Conservation (phyloP, 495 filamentous ascomycete species). For the Penicillium dipodomyicola region DNA sequence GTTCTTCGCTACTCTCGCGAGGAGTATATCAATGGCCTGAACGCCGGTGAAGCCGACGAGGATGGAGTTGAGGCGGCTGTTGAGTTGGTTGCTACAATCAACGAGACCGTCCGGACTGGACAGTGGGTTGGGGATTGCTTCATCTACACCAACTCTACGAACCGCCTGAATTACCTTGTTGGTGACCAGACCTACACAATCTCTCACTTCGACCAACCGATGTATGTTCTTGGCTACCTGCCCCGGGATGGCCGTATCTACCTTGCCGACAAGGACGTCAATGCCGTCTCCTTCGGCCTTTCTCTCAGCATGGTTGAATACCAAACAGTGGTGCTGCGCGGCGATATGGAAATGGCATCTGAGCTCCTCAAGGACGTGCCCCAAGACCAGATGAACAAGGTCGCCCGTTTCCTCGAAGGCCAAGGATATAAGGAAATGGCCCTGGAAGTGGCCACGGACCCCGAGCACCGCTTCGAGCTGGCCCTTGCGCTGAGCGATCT, state of each 20-base stretch:
- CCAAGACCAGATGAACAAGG: constrained; percentile 90
- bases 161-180: constrained; percentile 96
- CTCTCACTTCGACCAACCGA: constrained; percentile 90
- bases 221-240: constrained; percentile 94
- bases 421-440: constrained; percentile 95
- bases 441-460: constrained; percentile 92
- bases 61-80: constrained; percentile 98
- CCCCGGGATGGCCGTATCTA: constrained; percentile 92
- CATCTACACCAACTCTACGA: constrained; percentile 96
- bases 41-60: constrained; percentile 80
- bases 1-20: constrained; percentile 88
- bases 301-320: constrained; percentile 96
- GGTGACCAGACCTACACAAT: constrained; percentile 99
- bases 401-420: constrained; percentile 95
- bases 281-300: constrained; percentile 82
- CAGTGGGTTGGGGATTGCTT: constrained; percentile 99
- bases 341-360: constrained; percentile 88
- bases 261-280: constrained; percentile 91
- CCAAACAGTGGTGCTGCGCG: constrained; percentile 91
- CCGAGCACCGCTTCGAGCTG: constrained; percentile 95
- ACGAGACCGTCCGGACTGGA: constrained; percentile 89
- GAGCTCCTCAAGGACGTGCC: constrained; percentile 82
- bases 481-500: constrained; percentile 81
- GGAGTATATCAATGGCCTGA: constrained; percentile 76
- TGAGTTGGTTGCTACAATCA: constrained; percentile 91